Conservation (phyloP, 169 alveolate genomes). For the Babesia bigemina region DNA sequence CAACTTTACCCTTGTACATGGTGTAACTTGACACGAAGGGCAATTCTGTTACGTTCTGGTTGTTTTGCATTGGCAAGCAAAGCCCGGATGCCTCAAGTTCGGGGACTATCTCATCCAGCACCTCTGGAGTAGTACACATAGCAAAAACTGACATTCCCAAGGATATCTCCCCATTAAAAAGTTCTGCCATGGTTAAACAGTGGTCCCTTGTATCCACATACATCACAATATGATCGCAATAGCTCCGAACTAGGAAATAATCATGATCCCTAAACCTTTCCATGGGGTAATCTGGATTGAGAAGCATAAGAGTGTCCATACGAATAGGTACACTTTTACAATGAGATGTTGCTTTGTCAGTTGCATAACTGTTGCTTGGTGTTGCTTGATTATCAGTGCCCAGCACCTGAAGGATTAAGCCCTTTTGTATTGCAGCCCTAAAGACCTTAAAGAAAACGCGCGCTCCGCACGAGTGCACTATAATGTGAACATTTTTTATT, state of each 20-base stretch:
- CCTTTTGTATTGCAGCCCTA: conserved; percentile 36
- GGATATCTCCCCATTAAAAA: conserved; percentile 72
- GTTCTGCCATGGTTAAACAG: conserved; percentile 72
- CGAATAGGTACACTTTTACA: conserved; percentile 31
- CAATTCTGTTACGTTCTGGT: background rate
- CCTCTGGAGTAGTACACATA: conserved; percentile 57
- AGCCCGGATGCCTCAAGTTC: conserved; percentile 19
- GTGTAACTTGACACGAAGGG: conserved; percentile 25
- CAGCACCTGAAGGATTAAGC: background rate
- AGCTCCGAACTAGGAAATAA: conserved; percentile 78
- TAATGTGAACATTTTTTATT: conserved; percentile 69
- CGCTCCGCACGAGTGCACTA: conserved; percentile 83
- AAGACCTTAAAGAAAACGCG: conserved; percentile 80
- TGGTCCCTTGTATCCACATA: conserved; percentile 84
- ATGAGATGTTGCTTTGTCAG: background rate
- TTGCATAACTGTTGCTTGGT: background rate
- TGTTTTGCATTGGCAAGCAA: background rate
- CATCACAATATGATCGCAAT: conserved; percentile 85
- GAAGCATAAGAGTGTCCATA: conserved; percentile 77
- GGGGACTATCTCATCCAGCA: conserved; percentile 21
- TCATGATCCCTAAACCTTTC: conserved; percentile 79
- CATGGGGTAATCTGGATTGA: conserved; percentile 83
- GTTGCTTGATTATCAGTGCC: background rate
- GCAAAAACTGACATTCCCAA: conserved; percentile 76
- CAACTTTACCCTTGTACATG: conserved; percentile 12